These are phyloP conservation scores for Erythrophleum fordii DNA, from an alignment of 306 rosid genomes.

Conservation along the genomic window DNA sequence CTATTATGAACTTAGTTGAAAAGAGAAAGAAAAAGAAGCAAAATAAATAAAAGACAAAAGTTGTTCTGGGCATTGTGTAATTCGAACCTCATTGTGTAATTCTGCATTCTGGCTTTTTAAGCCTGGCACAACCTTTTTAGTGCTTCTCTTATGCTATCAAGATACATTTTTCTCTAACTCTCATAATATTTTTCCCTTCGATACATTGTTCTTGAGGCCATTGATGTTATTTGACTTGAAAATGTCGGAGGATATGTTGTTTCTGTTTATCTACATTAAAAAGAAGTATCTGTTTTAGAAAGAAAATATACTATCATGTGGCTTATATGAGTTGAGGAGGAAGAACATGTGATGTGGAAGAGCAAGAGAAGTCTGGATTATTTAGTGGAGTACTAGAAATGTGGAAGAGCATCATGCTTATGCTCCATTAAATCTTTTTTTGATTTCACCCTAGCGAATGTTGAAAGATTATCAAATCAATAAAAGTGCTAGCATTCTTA, in stretches of 20 bases:
- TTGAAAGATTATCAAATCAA: not conserved
- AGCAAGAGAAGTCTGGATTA: not conserved
- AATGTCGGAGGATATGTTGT: not conserved
- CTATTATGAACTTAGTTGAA: not conserved
- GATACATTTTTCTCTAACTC: not conserved
- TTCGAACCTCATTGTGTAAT: not conserved
- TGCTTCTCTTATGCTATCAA: not conserved
- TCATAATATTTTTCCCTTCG: not conserved
- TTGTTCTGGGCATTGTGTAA: not conserved
- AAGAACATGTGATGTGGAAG: not conserved
- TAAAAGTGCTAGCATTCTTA: slow-evolving; percentile 20
- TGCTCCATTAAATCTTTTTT: not conserved
- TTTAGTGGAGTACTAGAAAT: not conserved
- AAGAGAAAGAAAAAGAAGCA: not conserved
- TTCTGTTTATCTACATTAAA: slow-evolving; percentile 13
- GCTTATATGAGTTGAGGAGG: not conserved
- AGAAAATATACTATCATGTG: not conserved
- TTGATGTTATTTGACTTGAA: slow-evolving; percentile 9
- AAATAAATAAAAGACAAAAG: not conserved
- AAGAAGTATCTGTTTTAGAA: not conserved
- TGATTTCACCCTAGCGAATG: not conserved
- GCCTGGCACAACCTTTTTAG: not conserved
- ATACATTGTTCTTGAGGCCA: not conserved
- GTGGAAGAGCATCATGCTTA: not conserved
- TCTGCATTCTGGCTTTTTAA: not conserved